phyloP scores from a whole-genome alignment of 2,329 filamentous ascomycete genomes.

The Stemphylium lycopersici region DNA sequence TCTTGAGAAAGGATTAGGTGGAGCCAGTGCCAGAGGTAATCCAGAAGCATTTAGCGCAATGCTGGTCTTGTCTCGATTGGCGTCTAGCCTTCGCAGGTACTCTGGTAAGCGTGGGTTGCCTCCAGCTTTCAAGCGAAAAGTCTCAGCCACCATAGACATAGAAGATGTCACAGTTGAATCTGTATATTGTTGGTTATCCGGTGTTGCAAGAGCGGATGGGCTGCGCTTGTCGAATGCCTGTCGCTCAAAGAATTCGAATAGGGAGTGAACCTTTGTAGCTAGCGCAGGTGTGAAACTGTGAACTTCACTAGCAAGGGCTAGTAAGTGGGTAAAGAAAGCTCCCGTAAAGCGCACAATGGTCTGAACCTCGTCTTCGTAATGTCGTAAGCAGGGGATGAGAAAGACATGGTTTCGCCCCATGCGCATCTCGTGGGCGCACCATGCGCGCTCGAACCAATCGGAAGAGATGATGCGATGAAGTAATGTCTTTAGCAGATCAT shows the following conservation, averaged over 20 bases:
- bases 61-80: slow-evolving; percentile 52
- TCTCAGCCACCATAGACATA: slow-evolving; percentile 40
- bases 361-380: slow-evolving; percentile 28
- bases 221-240: slow-evolving; percentile 8
- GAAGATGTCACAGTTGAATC: slow-evolving; percentile 10
- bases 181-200: slow-evolving; percentile 22
- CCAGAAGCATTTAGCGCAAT: slow-evolving; percentile 52
- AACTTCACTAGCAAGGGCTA: slow-evolving; percentile 43
- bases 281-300: slow-evolving; percentile 14
- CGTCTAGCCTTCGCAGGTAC: slow-evolving; percentile 49
- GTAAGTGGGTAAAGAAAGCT: slow-evolving; percentile 50
- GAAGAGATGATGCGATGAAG: slow-evolving; percentile 49
- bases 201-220: slow-evolving; percentile 17
- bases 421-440: slow-evolving; percentile 54
- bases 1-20: slow-evolving; percentile 34
- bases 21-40: slow-evolving; percentile 47
- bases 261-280: slow-evolving; percentile 25
- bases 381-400: slow-evolving; percentile 45
- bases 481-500: slow-evolving; percentile 32
- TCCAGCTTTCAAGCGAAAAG: slow-evolving; percentile 51
- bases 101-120: slow-evolving; percentile 51
- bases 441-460: slow-evolving; percentile 53
- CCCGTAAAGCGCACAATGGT: slow-evolving; percentile 49
- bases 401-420: slow-evolving; percentile 51
- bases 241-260: slow-evolving; percentile 29